A percentile compares a stretch with the other conserved stretches of the same genome.
phyloP scores from a whole-genome alignment of 1,284 basidiomycete species.

The Peniophora sp. region DNA sequence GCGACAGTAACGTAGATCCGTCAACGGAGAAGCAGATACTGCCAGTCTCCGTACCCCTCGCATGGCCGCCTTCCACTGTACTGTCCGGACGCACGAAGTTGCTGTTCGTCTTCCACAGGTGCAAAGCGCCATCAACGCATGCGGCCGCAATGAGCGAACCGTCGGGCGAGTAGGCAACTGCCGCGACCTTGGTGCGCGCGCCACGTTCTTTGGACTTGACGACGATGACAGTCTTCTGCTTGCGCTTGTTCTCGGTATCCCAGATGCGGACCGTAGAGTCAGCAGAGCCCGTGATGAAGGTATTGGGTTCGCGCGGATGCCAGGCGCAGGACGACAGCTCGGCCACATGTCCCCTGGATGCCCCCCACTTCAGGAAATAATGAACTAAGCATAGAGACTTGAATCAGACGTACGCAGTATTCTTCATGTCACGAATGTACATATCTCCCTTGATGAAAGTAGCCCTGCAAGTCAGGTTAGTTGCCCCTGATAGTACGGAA shows the following conservation, averaged over 20 bases:
- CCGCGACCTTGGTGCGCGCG: slow-evolving; percentile 86
- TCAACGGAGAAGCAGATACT: slow-evolving; percentile 82
- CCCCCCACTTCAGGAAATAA: not conserved
- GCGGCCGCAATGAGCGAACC: slow-evolving; percentile 81
- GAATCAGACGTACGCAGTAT: slow-evolving; percentile 65
- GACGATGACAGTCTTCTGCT: slow-evolving; percentile 91
- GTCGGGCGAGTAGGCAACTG: slow-evolving; percentile 82
- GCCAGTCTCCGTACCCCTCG: slow-evolving; percentile 76
- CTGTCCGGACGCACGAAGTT: slow-evolving; percentile 89
- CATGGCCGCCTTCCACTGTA: slow-evolving; percentile 81
- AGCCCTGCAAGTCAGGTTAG: slow-evolving; percentile 55
- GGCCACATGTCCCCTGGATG: slow-evolving; percentile 82
- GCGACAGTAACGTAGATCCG: slow-evolving; percentile 71
- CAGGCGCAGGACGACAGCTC: slow-evolving; percentile 87
- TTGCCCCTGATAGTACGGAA: slow-evolving; percentile 22
- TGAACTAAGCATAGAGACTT: not conserved
- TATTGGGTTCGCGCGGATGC: slow-evolving; percentile 79
- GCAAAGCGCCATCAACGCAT: slow-evolving; percentile 85
- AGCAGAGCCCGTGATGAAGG: slow-evolving; percentile 89
- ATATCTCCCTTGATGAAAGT: slow-evolving; percentile 94
- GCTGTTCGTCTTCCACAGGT: slow-evolving; percentile 88
- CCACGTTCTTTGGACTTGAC: slow-evolving; percentile 95
- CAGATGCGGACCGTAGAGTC: slow-evolving; percentile 96
- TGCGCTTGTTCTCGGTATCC: slow-evolving; percentile 82
- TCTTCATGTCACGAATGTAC: slow-evolving; percentile 97